Evolutionary conservation across 768 basidiomycete species (phyloP).

Genomic region (Exsudoporus frostii): DNA sequence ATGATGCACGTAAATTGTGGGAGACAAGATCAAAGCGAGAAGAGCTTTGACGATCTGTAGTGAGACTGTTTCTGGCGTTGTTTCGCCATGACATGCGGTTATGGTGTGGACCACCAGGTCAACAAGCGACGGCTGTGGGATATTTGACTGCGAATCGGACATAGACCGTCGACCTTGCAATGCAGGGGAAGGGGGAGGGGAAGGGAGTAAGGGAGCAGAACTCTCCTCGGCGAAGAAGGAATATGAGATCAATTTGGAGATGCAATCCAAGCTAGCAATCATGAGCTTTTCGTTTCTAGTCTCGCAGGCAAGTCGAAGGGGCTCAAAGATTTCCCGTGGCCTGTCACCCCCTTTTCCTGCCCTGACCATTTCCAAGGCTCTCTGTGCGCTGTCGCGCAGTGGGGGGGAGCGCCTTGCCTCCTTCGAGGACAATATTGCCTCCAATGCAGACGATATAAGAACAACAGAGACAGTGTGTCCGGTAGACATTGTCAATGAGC

Average conservation of each 20-base stretch:
- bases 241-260: slow-evolving; percentile 95
- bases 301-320: slow-evolving; percentile 95
- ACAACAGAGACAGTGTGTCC: slow-evolving; percentile 77
- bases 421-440: slow-evolving; percentile 81
- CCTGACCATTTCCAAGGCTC: slow-evolving; percentile 78
- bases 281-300: slow-evolving; percentile 90
- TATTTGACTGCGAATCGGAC: slow-evolving; percentile 44
- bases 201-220: slow-evolving; percentile 45
- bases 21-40: slow-evolving; percentile 82
- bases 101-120: slow-evolving; percentile 95
- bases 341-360: slow-evolving; percentile 69
- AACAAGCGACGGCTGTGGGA: slow-evolving; percentile 73
- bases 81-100: slow-evolving; percentile 85
- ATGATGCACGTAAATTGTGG: slow-evolving; percentile 88
- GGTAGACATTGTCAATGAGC: slow-evolving; percentile 60
- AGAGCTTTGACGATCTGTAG: slow-evolving; percentile 96
- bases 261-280: slow-evolving; percentile 96
- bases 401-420: slow-evolving; percentile 81
- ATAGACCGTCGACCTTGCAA: slow-evolving; percentile 41
- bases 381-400: slow-evolving; percentile 80
- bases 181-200: slow-evolving; percentile 75
- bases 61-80: slow-evolving; percentile 85
- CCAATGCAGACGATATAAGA: slow-evolving; percentile 79
- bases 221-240: slow-evolving; percentile 87
- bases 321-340: slow-evolving; percentile 90